Base-by-base conservation (phyloP, 2,329 filamentous ascomycete species). In the Corynespora cassiicola region DNA sequence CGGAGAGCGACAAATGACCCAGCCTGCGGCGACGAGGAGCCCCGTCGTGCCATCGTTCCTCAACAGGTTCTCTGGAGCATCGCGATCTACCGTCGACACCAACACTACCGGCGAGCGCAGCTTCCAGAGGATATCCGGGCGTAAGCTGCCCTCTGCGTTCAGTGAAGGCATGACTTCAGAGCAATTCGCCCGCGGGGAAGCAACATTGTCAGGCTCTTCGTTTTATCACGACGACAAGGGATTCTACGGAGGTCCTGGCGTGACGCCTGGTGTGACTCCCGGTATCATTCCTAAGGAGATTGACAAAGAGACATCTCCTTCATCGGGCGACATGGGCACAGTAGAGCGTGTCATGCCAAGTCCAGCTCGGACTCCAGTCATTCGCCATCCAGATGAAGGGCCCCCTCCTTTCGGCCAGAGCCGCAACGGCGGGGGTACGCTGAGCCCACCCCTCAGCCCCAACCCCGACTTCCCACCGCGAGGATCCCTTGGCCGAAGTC, bases 351-450 rank as follows among this genome's bases (percentile, higher is more conserved):
- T 62, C 20, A 58, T 54, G 45, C 77, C 80, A n/a, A 80, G 84
- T n/a, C 85, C 85, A 11, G 82, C 79, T 12, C 77, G 82, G 36
- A 83, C 80, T 3, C 80, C 84, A 1, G 70, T 86, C 11, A 78
- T 79, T 40, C 77, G 80, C 42, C 72, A 77, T 32, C 54, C 63
- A 2, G 59, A 61, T 16, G 61, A 64, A 6, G 52, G 44, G 24
- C 53, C 58, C 16, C 50, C 56, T n/a, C n/a, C n/a, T 8, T 60
- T 56, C 36, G 50, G 56, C 32, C 40, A 48, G 12, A 58, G 47
- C 31, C 49, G 39, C 32, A 53, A 42, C 27, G 38, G 35, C 9
- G 41, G 45, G 31, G 39, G 39, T 10, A 49, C 56, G 5, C 46
- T 66, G 8, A 76, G 59, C 52, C 68, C 52, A 45, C 74, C 41